Percentiles rank a stretch among this genome's conserved stretches.
Evolutionary conservation across 1,139 yeast species (phyloP).

Genomic region (Candida labiduridarum): DNA sequence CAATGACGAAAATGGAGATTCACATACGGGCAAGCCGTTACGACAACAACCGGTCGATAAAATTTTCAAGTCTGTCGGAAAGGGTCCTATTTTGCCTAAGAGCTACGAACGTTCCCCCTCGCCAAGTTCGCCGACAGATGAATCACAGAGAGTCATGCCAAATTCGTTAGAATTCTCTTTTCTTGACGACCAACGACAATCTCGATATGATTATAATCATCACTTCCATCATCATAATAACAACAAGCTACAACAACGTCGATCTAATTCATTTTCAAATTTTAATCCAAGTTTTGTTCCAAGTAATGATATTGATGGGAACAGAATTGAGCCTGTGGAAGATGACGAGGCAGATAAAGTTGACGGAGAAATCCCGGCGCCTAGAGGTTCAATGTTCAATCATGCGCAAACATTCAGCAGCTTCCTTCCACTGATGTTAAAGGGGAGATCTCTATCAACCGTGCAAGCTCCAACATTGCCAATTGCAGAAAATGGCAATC

Average conservation of each 20-base stretch:
- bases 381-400: not conserved
- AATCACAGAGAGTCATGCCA: slow-evolving; percentile 26
- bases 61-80: slow-evolving; percentile 8
- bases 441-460: slow-evolving; percentile 14
- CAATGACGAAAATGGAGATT: not conserved
- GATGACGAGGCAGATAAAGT: not conserved
- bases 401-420: slow-evolving; percentile 16
- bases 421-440: slow-evolving; percentile 19
- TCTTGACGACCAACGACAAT: slow-evolving; percentile 27
- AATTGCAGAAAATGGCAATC: slow-evolving; percentile 1
- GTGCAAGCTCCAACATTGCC: slow-evolving; percentile 6
- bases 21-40: slow-evolving; percentile 2
- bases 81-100: slow-evolving; percentile 4
- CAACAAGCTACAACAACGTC: slow-evolving; percentile 8
- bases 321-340: slow-evolving; percentile 2
- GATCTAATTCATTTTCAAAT: slow-evolving; percentile 8
- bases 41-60: slow-evolving; percentile 8
- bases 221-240: slow-evolving; percentile 16
- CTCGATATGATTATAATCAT: slow-evolving; percentile 29
- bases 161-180: slow-evolving; percentile 33
- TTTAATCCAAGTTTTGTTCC: slow-evolving; percentile 8
- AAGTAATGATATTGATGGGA: slow-evolving; percentile 9
- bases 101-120: not conserved
- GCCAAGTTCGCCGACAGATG: slow-evolving; percentile 14
- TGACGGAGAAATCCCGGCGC: not conserved